Evolutionary conservation across 768 basidiomycete genomes (phyloP), one percentile per base, ranked within the genome.

Genomic region (Termitomyces sp.): DNA sequence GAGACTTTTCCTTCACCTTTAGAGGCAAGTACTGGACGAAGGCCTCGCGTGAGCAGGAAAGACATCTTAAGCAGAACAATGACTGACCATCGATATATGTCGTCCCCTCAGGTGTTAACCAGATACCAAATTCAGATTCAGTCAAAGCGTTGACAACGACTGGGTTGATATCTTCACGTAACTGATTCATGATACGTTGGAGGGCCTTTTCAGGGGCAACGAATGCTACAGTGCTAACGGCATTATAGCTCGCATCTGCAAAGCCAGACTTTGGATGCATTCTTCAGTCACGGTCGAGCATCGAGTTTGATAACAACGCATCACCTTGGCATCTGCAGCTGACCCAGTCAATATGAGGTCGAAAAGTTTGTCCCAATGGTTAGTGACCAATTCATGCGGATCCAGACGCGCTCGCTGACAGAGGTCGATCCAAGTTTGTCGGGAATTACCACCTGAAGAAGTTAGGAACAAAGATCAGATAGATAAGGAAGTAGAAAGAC

Each of bases 91-190:
- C 92, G 41, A 91, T 79, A 61, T 81, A 98, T 0, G 85, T 77
- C 7, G 81, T 86, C n/a, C 89, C 96, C 54, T 88, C 86, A 0
- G 91, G 90, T 1, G 94, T 94, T 3, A 77, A 75, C 93, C 92
- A 98, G 14, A 97, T 87, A 5, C 85, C 91, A 18, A 93, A 69
- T 48, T 97, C 95, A 8, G 81, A 76, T 13, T 87, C 80, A 0
- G 87, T 87, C 58, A 98, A 71, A 16, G 82, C 72, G 20, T 82
- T 79, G 52, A 95, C 74, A n/a, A 74, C 68, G 0, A 69, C 63
- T 0, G 84, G 76, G 57, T 87, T 76, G n/a, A 98, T 78, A 67
- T 95, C 90, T 0, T 70, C 66, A 26, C 77, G 74, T 3, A 95
- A 69, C 61, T 89, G 90, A 1, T 82, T 80, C 49, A 93, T 70